phyloP scores from a whole-genome alignment of 2,329 filamentous ascomycete species.

The Pestalotiopsis sp. region DNA sequence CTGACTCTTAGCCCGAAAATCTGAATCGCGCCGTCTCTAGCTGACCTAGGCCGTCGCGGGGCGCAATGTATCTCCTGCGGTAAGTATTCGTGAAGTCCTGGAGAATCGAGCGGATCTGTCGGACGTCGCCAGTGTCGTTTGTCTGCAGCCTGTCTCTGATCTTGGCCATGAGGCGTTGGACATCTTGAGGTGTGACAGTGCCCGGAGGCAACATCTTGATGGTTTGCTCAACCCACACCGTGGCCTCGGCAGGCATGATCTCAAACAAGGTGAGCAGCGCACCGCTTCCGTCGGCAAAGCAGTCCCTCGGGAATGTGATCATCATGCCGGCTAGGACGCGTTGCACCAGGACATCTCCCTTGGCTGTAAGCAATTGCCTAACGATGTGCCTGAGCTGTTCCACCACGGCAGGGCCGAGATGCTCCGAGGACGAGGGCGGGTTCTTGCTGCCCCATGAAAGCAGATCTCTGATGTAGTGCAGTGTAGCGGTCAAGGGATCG shows the following conservation, averaged over 20 bases:
- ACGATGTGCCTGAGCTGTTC: conserved; percentile 74
- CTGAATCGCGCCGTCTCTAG: conserved; percentile 87
- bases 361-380: conserved; percentile 67
- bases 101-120: conserved; percentile 81
- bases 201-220: conserved; percentile 82
- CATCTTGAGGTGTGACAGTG: conserved; percentile 78
- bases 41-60: conserved; percentile 84
- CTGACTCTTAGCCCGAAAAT: conserved; percentile 60
- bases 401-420: conserved; percentile 60
- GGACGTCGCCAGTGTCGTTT: conserved; percentile 60
- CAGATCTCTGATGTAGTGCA: conserved; percentile 92
- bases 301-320: conserved; percentile 96
- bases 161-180: conserved; percentile 76
- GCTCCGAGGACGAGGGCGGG: conserved; percentile 60
- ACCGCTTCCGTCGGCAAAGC: conserved; percentile 91
- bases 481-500: conserved; percentile 85
- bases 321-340: conserved; percentile 97
- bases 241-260: conserved; percentile 77
- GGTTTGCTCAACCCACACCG: conserved; percentile 81
- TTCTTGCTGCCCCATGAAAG: conserved; percentile 85
- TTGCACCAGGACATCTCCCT: conserved; percentile 81
- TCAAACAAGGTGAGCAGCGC: conserved; percentile 91
- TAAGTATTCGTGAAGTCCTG: conserved; percentile 98
- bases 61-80: conserved; percentile 91
- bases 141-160: conserved; percentile 77